Evolutionary conservation across 1,284 basidiomycete species (phyloP).

Genomic region (Trametes pubescens): DNA sequence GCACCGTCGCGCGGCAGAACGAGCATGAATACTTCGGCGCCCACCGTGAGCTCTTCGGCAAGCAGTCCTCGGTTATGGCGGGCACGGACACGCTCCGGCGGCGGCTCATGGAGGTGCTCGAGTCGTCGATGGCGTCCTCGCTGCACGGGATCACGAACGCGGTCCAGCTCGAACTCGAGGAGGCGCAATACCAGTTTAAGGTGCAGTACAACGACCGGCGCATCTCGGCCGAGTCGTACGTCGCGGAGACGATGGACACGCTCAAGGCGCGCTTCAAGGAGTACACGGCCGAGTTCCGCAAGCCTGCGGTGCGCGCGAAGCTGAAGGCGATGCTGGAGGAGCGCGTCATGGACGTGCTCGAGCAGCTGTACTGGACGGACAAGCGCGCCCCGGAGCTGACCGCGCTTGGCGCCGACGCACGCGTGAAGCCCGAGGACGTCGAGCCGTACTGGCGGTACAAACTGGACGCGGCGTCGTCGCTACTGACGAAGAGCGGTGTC

Average conservation of each 20-base stretch:
- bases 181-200: conserved; percentile 98
- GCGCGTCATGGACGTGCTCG: conserved; percentile 95
- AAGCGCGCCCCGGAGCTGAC: conserved; percentile 82
- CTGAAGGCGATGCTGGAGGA: conserved; percentile 95
- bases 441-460: conserved; percentile 97
- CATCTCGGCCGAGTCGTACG: conserved; percentile 95
- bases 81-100: conserved; percentile 91
- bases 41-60: conserved; percentile 79
- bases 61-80: conserved; percentile 78
- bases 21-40: conserved; percentile 86
- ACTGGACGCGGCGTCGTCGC: conserved; percentile 89
- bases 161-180: conserved; percentile 96
- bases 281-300: conserved; percentile 86
- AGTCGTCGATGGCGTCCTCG: conserved; percentile 96
- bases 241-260: conserved; percentile 95
- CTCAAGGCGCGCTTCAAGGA: conserved; percentile 94
- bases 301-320: conserved; percentile 87
- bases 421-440: conserved; percentile 78
- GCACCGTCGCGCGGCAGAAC: conserved; percentile 66
- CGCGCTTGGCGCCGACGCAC: conserved; percentile 74
- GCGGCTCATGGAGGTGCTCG: conserved; percentile 95
- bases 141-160: conserved; percentile 96
- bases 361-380: conserved; percentile 97
- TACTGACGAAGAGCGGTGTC: conserved; percentile 97
- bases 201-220: conserved; percentile 98